These are phyloP conservation scores for Russula lepida DNA, from an alignment of 768 basidiomycete genomes.

Conservation along the genomic window DNA sequence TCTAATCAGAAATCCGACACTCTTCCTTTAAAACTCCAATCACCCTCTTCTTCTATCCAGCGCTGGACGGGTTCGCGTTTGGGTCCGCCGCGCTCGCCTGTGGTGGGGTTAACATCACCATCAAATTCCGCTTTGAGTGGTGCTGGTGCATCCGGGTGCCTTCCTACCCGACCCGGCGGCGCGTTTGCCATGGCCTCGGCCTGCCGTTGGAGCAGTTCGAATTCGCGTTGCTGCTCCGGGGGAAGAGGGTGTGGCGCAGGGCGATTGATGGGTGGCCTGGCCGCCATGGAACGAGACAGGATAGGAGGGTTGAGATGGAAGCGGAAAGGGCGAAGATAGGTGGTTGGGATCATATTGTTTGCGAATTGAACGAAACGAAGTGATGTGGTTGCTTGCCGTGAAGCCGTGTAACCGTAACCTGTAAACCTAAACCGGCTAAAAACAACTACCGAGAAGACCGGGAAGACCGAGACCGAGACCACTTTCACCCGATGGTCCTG, in stretches of 20 bases:
- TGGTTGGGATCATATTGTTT: not conserved
- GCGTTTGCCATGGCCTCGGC: constrained; percentile 36
- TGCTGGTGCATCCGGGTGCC: constrained; percentile 63
- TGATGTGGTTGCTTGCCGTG: not conserved
- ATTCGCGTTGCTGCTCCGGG: constrained; percentile 69
- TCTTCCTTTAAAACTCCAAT: constrained; percentile 88
- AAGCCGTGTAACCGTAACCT: not conserved
- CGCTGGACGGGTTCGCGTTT: constrained; percentile 72
- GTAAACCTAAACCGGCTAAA: not conserved
- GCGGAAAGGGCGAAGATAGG: not conserved
- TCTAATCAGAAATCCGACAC: constrained; percentile 69
- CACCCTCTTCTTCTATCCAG: constrained; percentile 51
- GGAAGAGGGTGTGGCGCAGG: constrained; percentile 75
- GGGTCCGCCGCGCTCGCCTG: constrained; percentile 82
- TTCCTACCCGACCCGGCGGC: constrained; percentile 29
- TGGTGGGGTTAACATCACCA: constrained; percentile 71
- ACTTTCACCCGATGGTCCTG: not conserved
- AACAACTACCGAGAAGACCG: not conserved
- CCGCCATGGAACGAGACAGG: constrained; percentile 19
- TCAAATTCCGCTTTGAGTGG: constrained; percentile 62
- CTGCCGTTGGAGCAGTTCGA: constrained; percentile 70
- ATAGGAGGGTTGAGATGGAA: not conserved
- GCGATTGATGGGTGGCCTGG: constrained; percentile 35
- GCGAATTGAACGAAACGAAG: too few species aligned
- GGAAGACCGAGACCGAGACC: not conserved